Conservation (phyloP, 2,329 filamentous ascomycete genomes). For the Leptographium wingfieldii region DNA sequence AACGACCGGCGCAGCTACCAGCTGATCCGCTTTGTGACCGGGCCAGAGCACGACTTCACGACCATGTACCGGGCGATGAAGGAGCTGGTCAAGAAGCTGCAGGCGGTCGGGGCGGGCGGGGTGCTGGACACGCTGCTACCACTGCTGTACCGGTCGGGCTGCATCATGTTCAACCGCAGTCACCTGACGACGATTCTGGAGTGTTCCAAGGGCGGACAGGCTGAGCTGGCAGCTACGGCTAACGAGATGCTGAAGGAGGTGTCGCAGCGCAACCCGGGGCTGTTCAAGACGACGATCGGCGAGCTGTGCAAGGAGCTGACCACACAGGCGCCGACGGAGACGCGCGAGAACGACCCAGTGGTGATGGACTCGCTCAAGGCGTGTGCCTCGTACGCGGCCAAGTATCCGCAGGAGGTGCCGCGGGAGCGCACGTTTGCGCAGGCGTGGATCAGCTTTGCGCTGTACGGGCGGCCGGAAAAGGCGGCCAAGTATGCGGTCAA, state of each 20-base stretch:
- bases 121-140: constrained; percentile 71
- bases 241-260: constrained; percentile 89
- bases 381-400: constrained; percentile 80
- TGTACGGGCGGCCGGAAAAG: constrained; percentile 67
- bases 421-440: constrained; percentile 69
- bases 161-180: constrained; percentile 86
- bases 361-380: constrained; percentile 90
- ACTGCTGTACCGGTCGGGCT: constrained; percentile 70
- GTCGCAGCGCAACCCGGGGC: constrained; percentile 73
- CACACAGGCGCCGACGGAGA: constrained; percentile 61
- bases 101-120: constrained; percentile 48
- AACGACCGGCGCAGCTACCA: constrained; percentile 87
- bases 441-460: constrained; percentile 69
- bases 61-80: constrained; percentile 83
- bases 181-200: constrained; percentile 86
- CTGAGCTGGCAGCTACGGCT: constrained; percentile 62
- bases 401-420: constrained; percentile 72
- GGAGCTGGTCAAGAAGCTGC: constrained; percentile 73
- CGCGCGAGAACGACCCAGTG: constrained; percentile 52
- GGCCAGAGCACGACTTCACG: constrained; percentile 78
- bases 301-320: constrained; percentile 81
- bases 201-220: constrained; percentile 71
- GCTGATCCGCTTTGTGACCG: constrained; percentile 74
- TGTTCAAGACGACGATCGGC: constrained; percentile 86
- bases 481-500: constrained; percentile 90